These are phyloP conservation scores for Danielozyma ontarioensis DNA, from an alignment of 805 yeast species.

Conservation along the genomic window DNA sequence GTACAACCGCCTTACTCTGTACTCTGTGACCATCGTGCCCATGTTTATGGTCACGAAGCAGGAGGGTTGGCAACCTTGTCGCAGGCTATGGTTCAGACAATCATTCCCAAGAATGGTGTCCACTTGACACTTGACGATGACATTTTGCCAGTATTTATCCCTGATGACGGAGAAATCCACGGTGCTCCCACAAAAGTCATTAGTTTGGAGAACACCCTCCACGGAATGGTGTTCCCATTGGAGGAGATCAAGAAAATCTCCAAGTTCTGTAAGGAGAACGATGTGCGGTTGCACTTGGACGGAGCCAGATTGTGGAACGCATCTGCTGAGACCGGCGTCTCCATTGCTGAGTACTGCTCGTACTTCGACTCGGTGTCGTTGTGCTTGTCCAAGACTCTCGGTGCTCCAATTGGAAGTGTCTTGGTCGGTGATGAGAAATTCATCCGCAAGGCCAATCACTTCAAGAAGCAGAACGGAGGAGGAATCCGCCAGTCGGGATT, in stretches of 20 bases:
- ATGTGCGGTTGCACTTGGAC: slow-evolving; percentile 35
- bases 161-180: slow-evolving; percentile 42
- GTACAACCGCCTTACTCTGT: slow-evolving; percentile 39
- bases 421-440: slow-evolving; percentile 28
- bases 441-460: slow-evolving; percentile 39
- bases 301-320: slow-evolving; percentile 45
- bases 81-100: slow-evolving; percentile 38
- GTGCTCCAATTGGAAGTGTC: slow-evolving; percentile 41
- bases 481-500: slow-evolving; percentile 41
- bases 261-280: slow-evolving; percentile 26
- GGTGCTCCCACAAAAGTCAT: slow-evolving; percentile 41
- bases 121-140: slow-evolving; percentile 36
- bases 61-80: slow-evolving; percentile 40
- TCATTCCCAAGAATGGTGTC: slow-evolving; percentile 28
- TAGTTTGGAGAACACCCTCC: slow-evolving; percentile 39
- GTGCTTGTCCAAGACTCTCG: slow-evolving; percentile 38
- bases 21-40: slow-evolving; percentile 34
- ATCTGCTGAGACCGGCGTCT: slow-evolving; percentile 32
- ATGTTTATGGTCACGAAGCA: slow-evolving; percentile 35
- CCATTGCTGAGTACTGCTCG: slow-evolving; percentile 34
- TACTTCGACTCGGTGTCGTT: slow-evolving; percentile 39
- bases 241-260: slow-evolving; percentile 35
- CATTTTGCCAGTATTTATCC: slow-evolving; percentile 29
- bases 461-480: slow-evolving; percentile 40
- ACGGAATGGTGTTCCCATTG: slow-evolving; percentile 37